Evolutionary conservation across 192 early-diverging fungal species (phyloP), one percentile per base, ranked within the genome.

Genomic region (Jimgerdemannia flammicorona): DNA sequence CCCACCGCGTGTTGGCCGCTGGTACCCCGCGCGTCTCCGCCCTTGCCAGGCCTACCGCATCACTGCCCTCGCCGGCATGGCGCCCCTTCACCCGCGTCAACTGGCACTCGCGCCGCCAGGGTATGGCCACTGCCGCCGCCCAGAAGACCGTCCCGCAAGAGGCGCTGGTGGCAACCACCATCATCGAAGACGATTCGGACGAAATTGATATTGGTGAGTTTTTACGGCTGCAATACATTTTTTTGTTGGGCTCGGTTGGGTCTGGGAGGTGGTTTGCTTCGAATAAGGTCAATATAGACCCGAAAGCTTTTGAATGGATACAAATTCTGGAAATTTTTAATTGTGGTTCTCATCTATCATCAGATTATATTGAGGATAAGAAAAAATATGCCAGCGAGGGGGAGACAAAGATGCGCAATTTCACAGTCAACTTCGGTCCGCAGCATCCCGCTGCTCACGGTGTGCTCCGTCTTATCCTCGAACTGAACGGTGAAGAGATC

Each of bases 341-440:
- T 29, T 29, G 29, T 29, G 29, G 29, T 29, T 29, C 29, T 29
- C 29, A 29, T 29, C 29, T 29, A 29, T 29, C 29, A 29, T 29
- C 29, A 29, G 29, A 29, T 29, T 29, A 29, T 29, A 29, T 29
- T 29, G 29, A 29, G 29, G 29, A 29, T 29, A 29, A 29, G 1
- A 43, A 19, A 72, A 82, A 84, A 79, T 77, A 67, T 63, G 78
- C 77, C 19, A 81, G 84, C 54, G 84, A 84, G 54, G 83, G 84
- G 44, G 86, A 88, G 68, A 78, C 80, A 72, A 88, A 80, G 66
- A 73, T 85, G 43, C 84, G 86, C 59, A 85, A 88, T 65, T 99
- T 93, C 86, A 99, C 98, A 54, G 89, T 99, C 85, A 99, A 99
- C 88, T 99, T 99, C 87, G 98, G 98, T 49, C 98, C 98, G 39